Evolutionary conservation across 1,284 basidiomycete genomes (phyloP).

Genomic region (Cutaneotrichosporon mucoides): DNA sequence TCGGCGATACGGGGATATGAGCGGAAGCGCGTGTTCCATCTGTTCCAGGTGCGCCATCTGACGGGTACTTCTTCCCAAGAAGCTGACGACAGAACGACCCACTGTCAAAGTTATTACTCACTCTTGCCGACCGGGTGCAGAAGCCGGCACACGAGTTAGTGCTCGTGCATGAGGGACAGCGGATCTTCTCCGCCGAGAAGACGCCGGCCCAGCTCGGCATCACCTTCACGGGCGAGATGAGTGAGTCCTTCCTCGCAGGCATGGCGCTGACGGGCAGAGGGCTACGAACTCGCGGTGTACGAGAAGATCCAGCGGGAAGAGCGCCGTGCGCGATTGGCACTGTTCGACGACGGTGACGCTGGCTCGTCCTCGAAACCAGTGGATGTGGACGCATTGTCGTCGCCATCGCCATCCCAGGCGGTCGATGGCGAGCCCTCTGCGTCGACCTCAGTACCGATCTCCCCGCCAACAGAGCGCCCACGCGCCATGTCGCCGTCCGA

Average conservation of each 20-base stretch:
- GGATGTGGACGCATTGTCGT: not conserved
- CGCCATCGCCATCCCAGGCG: not conserved
- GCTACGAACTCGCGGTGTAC: slow-evolving; percentile 32
- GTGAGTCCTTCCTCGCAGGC: slow-evolving; percentile 16
- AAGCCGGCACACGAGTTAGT: slow-evolving; percentile 28
- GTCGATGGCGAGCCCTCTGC: too few relatives aligned
- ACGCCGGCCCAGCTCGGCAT: slow-evolving; percentile 29
- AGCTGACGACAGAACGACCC: slow-evolving; percentile 23
- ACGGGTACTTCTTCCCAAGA: too few relatives aligned
- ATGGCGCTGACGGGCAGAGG: slow-evolving; percentile 19
- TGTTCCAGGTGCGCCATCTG: slow-evolving; percentile 5
- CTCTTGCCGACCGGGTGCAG: slow-evolving; percentile 21
- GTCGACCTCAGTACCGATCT: too few relatives aligned
- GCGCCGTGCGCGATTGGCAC: not conserved
- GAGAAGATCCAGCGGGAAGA: slow-evolving; percentile 16
- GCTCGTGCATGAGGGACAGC: slow-evolving; percentile 25
- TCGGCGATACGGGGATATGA: slow-evolving; percentile 29
- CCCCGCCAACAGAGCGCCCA: too few relatives aligned
- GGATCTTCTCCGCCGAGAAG: slow-evolving; percentile 16
- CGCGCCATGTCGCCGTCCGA: not conserved
- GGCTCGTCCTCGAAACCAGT: not conserved
- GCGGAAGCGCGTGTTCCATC: slow-evolving; percentile 20
- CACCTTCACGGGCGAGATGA: slow-evolving; percentile 20
- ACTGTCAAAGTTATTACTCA: slow-evolving; percentile 16
- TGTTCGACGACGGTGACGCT: not conserved